Evolutionary conservation across 495 filamentous ascomycete species (phyloP), one percentile per base, ranked within the genome.

Genomic region (Penicillium chermesinum): DNA sequence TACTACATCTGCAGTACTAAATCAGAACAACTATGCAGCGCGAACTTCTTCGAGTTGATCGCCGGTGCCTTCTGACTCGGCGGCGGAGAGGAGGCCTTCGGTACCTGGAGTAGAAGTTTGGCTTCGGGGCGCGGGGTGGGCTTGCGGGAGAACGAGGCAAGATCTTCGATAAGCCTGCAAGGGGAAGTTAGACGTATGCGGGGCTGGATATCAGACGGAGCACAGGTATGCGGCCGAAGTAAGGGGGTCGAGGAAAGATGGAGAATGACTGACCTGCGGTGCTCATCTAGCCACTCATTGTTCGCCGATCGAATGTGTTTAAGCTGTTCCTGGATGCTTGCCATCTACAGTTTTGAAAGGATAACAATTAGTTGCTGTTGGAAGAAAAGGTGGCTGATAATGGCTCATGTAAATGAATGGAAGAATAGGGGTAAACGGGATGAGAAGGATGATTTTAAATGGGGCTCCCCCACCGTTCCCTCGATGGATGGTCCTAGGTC

Each of bases 401-500:
- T 30, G 25, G 25, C 48, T 70, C 59, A 65, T 54, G 54, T 61
- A 49, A 67, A 69, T 47, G 63, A 64, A 54, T 63, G 66, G 47
- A 63, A 67, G 54, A 49, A 30, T 10, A 30, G 45, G 44, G 64
- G 60, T 42, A 70, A 57, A 48, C 55, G 46, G 55, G 64, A 67
- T 54, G 56, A 67, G 46, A 49, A 62, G 52, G 64, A 64, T 38
- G 51, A 45, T 47, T 59, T 59, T 48, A 63, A 64, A 68, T 64
- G 65, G 65, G 71, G 72, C 66, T 61, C 44, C 64, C 73, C 70
- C 71, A 76, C 73, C 70, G 71, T 73, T 73, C 73, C 73, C 70
- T 76, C 66, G 58, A 76, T 74, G 53, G 70, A 74, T 69, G 72
- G 67, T 61, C 73, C 72, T 64, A 74, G 67, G 59, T 75, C 66